Percentiles rank a stretch among this genome's conserved stretches.
Conservation (phyloP, 2,329 filamentous ascomycete genomes). For the Beauveria pseudobassiana region DNA sequence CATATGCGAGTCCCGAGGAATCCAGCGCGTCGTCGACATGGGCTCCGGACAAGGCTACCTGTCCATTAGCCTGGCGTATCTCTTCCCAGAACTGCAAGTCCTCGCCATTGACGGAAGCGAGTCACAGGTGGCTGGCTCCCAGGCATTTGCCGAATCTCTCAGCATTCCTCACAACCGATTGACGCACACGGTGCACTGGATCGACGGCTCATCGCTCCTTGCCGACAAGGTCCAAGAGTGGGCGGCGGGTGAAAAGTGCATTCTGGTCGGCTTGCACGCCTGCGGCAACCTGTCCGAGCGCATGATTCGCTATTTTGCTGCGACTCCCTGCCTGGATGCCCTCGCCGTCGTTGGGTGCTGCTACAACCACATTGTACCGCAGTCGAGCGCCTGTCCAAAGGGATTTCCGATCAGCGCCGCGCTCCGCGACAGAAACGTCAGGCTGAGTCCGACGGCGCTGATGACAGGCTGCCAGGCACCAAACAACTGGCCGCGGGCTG, state of each 20-base stretch:
- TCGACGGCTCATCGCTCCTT: conserved; percentile 20
- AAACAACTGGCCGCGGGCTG: conserved; percentile 23
- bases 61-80: conserved; percentile 21
- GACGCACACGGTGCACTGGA: conserved; percentile 20
- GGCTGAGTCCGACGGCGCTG: conserved; percentile 23
- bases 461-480: conserved; percentile 28
- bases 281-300: conserved; percentile 27
- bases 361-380: conserved; percentile 26
- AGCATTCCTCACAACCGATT: conserved; percentile 17
- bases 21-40: conserved; percentile 22
- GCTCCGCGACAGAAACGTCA: conserved; percentile 16
- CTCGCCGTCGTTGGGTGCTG: conserved; percentile 25
- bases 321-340: conserved; percentile 15
- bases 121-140: conserved; percentile 22
- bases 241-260: conserved; percentile 21
- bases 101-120: conserved; percentile 26
- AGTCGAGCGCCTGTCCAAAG: conserved; percentile 28
- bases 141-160: conserved; percentile 17
- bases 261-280: conserved; percentile 26
- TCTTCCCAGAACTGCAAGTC: conserved; percentile 20
- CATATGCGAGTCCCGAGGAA: conserved; percentile 17
- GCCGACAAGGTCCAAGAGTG: conserved; percentile 19
- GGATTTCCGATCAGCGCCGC: conserved; percentile 31
- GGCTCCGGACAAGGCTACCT: conserved; percentile 25
- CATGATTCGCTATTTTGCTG: conserved; percentile 24